Conservation (phyloP, 2,329 filamentous ascomycete genomes). For the Nigrospora osmanthi region DNA sequence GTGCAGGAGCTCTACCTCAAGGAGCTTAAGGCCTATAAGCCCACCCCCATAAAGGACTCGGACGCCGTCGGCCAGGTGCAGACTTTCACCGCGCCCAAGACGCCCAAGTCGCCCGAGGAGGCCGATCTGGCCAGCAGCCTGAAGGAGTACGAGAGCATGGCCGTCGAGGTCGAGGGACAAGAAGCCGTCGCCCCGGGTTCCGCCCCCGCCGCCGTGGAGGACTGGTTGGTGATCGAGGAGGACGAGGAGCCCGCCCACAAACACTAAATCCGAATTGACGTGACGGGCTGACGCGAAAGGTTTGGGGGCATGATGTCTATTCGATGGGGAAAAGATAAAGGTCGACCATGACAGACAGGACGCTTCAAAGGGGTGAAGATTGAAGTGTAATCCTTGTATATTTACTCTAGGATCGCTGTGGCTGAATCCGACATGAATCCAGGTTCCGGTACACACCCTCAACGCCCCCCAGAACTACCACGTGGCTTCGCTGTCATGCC, state of each 20-base stretch:
- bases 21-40: slow-evolving; percentile 94
- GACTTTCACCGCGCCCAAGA: slow-evolving; percentile 72
- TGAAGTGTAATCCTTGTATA: slow-evolving; percentile 31
- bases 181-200: slow-evolving; percentile 52
- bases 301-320: no score
- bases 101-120: slow-evolving; percentile 88
- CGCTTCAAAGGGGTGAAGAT: background rate
- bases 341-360: no score
- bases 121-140: slow-evolving; percentile 84
- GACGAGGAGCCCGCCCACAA: slow-evolving; percentile 39
- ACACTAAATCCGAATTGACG: slow-evolving; percentile 32
- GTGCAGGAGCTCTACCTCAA: slow-evolving; percentile 97
- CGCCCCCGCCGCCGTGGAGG: slow-evolving; percentile 48
- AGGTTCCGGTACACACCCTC: slow-evolving; percentile 8
- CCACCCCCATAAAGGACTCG: slow-evolving; percentile 70
- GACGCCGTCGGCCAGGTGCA: slow-evolving; percentile 89
- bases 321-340: no score
- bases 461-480: no score
- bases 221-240: slow-evolving; percentile 82
- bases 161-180: slow-evolving; percentile 90
- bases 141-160: slow-evolving; percentile 89
- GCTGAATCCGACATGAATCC: slow-evolving; percentile 17
- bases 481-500: no score
- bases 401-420: slow-evolving; percentile 21
- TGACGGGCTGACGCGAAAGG: slow-evolving; percentile 1